Percentiles rank a stretch among this genome's conserved stretches.
Conservation (phyloP, 108 stramenopile species). For the Skeletonema marinoi region DNA sequence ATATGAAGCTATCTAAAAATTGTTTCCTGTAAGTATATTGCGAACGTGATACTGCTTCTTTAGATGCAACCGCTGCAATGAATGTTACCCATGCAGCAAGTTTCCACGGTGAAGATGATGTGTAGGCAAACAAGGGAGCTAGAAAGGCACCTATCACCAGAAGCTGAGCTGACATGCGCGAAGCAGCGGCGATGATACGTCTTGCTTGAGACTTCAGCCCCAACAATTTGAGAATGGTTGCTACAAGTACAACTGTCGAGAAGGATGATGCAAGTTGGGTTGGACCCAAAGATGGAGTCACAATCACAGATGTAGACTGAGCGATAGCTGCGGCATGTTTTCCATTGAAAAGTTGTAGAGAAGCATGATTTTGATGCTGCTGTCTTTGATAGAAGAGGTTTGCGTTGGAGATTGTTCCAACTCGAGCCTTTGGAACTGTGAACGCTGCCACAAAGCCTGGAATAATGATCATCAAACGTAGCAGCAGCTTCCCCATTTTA, state of each 20-base stretch:
- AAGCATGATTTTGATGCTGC: background rate
- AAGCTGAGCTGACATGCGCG: constrained; percentile 25
- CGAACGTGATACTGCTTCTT: constrained; percentile 22
- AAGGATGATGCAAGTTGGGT: constrained; percentile 27
- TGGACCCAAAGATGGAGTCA: constrained; percentile 12
- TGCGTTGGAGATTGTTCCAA: background rate
- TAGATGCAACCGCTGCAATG: constrained; percentile 18
- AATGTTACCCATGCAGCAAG: constrained; percentile 12
- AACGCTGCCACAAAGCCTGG: background rate
- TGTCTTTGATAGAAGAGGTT: background rate
- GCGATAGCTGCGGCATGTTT: background rate
- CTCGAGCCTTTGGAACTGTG: background rate
- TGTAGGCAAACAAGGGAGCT: constrained; percentile 19
- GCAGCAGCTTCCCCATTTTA: too few relatives aligned
- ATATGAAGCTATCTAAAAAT: constrained; percentile 18
- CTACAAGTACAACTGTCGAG: constrained; percentile 20
- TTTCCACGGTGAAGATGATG: constrained; percentile 13
- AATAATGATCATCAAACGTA: background rate
- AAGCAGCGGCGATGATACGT: constrained; percentile 8
- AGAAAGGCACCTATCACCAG: constrained; percentile 12
- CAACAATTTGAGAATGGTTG: constrained; percentile 9
- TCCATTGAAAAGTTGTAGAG: background rate
- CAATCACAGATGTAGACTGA: background rate
- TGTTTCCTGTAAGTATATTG: constrained; percentile 22
- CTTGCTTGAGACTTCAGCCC: constrained; percentile 14